Conservation (phyloP, 371 early-diverging fungal genomes). For the Mortierella sp. region DNA sequence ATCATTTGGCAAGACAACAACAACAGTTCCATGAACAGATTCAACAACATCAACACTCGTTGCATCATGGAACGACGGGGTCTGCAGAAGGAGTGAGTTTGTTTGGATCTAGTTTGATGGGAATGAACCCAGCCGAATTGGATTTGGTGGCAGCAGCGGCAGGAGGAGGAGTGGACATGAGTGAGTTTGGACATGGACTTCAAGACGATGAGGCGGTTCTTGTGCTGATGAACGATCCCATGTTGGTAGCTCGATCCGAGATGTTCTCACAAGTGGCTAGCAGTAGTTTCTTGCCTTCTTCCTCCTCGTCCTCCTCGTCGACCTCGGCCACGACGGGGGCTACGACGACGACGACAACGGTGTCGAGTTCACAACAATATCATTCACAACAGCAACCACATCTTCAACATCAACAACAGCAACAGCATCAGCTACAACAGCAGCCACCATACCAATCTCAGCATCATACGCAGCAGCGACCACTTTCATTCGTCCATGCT, state of each 20-base stretch:
- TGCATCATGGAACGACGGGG: too few relatives aligned
- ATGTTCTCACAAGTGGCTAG: constrained; percentile 34
- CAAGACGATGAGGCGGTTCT: too few relatives aligned
- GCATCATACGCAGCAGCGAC: not conserved
- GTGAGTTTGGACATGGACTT: too few relatives aligned
- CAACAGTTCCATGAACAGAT: not conserved
- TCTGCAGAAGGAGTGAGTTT: too few relatives aligned
- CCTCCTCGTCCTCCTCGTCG: too few relatives aligned
- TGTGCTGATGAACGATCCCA: too few relatives aligned
- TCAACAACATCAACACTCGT: constrained; percentile 2
- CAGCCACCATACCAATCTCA: not conserved
- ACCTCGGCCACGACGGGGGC: too few relatives aligned
- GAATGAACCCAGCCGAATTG: too few relatives aligned
- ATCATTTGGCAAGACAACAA: not conserved
- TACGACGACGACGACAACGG: too few relatives aligned
- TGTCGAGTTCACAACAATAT: not conserved
- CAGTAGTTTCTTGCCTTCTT: constrained; percentile 10
- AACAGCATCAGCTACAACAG: constrained; percentile 6
- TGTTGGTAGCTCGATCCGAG: not conserved
- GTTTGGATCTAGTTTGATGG: too few relatives aligned
- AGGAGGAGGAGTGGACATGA: too few relatives aligned
- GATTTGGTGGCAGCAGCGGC: too few relatives aligned
- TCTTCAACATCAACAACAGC: constrained; percentile 7
- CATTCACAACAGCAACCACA: constrained; percentile 11
- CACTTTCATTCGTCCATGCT: not conserved